Percentiles rank a stretch among this genome's conserved stretches.
These are phyloP conservation scores for Alloteropsis semialata DNA, from an alignment of 176 grass and related monocot species.

Conservation along the genomic window DNA sequence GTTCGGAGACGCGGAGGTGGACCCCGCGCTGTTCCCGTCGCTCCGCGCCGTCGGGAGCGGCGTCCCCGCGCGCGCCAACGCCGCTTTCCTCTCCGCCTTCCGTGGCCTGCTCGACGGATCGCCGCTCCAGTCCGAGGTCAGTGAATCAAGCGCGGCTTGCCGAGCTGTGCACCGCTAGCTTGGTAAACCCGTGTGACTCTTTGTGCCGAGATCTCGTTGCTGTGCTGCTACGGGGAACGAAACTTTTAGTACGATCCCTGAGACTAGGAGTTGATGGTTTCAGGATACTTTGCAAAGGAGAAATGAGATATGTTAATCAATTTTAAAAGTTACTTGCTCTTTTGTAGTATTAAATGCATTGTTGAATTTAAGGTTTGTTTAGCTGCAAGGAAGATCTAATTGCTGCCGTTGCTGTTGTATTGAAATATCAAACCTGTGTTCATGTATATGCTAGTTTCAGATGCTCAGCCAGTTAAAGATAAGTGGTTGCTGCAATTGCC, in stretches of 20 bases:
- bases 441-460: neutral
- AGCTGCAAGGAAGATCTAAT: neutral
- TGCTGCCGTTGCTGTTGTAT: neutral
- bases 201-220: neutral
- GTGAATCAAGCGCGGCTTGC: neutral
- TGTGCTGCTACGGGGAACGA: neutral
- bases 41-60: slow-evolving; percentile 69
- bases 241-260: neutral
- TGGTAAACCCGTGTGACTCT: neutral
- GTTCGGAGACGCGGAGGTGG: slow-evolving; percentile 77
- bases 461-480: neutral
- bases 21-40: slow-evolving; percentile 69
- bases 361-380: neutral
- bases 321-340: neutral
- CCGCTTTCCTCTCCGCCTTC: slow-evolving; percentile 69
- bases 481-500: neutral
- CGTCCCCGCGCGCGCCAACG: slow-evolving; percentile 56
- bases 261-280: neutral
- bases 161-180: neutral
- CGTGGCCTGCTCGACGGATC: slow-evolving; percentile 43
- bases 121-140: slow-evolving; percentile 57
- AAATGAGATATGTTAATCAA: neutral
- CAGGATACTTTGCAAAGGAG: neutral
- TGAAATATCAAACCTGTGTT: neutral
- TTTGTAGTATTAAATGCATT: neutral